These are phyloP conservation scores for Collybiopsis confluens DNA, from an alignment of 768 basidiomycete genomes.

Conservation along the genomic window DNA sequence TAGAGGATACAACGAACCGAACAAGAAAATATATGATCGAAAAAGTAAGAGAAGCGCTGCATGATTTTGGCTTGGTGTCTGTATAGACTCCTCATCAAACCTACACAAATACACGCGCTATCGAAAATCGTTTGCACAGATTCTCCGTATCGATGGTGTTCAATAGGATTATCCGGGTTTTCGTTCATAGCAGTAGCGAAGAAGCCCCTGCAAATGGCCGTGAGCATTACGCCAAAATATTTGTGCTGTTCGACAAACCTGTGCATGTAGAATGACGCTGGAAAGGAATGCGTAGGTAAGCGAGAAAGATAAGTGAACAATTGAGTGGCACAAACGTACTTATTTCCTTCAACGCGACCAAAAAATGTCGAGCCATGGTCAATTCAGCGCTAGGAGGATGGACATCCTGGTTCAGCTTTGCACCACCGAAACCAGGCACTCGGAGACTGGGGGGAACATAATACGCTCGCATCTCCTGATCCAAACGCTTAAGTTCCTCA, in stretches of 20 bases:
- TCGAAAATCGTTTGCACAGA: slow-evolving; percentile 66
- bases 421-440: slow-evolving; percentile 50
- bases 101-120: slow-evolving; percentile 65
- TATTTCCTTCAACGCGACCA: slow-evolving; percentile 66
- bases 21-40: slow-evolving; percentile 71
- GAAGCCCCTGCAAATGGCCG: slow-evolving; percentile 45
- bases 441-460: slow-evolving; percentile 36
- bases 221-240: neutral
- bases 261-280: slow-evolving; percentile 71
- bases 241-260: neutral
- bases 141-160: slow-evolving; percentile 57
- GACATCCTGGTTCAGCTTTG: slow-evolving; percentile 35
- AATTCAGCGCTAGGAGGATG: slow-evolving; percentile 50
- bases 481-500: slow-evolving; percentile 56
- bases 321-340: no score
- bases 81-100: slow-evolving; percentile 57
- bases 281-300: slow-evolving; percentile 4
- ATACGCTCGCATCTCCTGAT: slow-evolving; percentile 62
- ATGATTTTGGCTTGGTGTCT: slow-evolving; percentile 61
- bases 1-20: slow-evolving; percentile 39
- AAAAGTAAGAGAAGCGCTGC: slow-evolving; percentile 68
- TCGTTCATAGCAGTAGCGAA: slow-evolving; percentile 69
- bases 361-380: slow-evolving; percentile 63
- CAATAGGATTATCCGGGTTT: slow-evolving; percentile 57
- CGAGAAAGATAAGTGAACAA: slow-evolving; percentile 1